Conservation (phyloP, 345 rosid species). For the Aurinia saxatilis region DNA sequence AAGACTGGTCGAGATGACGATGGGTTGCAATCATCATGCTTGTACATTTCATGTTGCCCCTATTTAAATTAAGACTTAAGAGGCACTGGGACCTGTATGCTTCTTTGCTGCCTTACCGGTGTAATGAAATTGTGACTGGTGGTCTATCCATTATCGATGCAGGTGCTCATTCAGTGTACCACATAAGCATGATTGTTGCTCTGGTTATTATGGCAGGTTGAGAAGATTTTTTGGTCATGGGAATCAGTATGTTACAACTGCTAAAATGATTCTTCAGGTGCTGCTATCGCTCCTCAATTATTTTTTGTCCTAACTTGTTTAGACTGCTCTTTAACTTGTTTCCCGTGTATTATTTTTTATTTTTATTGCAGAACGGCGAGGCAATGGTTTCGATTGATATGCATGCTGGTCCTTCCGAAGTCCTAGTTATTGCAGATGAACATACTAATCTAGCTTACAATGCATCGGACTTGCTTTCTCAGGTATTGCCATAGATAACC, state of each 20-base stretch:
- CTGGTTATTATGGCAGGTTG: constrained; percentile 48
- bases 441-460: constrained; percentile 75
- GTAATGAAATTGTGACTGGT: no score
- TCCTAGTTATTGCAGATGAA: constrained; percentile 80
- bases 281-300: neutral
- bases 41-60: constrained; percentile 42
- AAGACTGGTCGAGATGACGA: constrained; percentile 53
- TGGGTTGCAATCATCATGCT: constrained; percentile 42
- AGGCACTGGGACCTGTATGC: constrained; percentile 2
- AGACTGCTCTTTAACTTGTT: neutral
- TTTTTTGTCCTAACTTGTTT: constrained; percentile 7
- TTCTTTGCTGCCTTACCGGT: neutral
- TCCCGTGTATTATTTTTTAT: neutral
- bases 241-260: constrained; percentile 94
- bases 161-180: constrained; percentile 62
- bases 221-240: constrained; percentile 92
- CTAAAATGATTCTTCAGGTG: constrained; percentile 96
- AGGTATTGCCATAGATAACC: constrained; percentile 40
- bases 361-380: constrained; percentile 69
- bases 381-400: constrained; percentile 99
- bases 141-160: constrained; percentile 23
- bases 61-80: constrained; percentile 13
- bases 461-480: constrained; percentile 92
- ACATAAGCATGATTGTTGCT: neutral
- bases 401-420: constrained; percentile 99